Evolutionary conservation across 1,284 basidiomycete species (phyloP), one percentile per base, ranked within the genome.

Genomic region (Singerocomus inundabilis): DNA sequence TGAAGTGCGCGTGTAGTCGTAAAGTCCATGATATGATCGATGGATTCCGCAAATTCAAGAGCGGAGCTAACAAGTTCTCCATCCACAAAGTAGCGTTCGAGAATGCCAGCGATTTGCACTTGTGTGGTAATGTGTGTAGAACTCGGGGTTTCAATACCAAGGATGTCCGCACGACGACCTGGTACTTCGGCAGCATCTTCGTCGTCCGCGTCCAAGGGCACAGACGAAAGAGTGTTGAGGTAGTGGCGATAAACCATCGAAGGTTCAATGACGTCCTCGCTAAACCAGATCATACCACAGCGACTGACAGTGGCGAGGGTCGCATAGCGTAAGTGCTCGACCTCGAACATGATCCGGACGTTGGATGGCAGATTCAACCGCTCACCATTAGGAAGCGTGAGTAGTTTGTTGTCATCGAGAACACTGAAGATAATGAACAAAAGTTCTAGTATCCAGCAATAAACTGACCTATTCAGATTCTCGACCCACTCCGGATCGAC

Each of bases 211-310:
- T 93, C 93, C 58, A 99, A 73, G n/a, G 93, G 83, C 5, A 87
- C 76, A 6, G 83, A 77, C 0, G 85, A 79, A 30, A 98, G 77
- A 0, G 85, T 85, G 43, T 84, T 80, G 40, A 99, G 82, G 64
- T 98, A 96, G 67, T 98, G 84, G 41, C 81, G 81, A 70, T 91
- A 98, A 29, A 98, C 83, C 97, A 99, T 98, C 5, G 79, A 74
- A 3, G 93, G 85, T 55, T 91, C 85, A 29, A 99, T 85, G 42
- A 96, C 87, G 56, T 98, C 94, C 53, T 98, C 93, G 66, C 93
- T 98, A 75, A 99, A 99, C 97, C 97, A 99, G 62, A 99, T 96
- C 97, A 99, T 99, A 69, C 97, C 97, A 68, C 97, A 99, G 49
- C 97, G 95, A 82, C 93, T 97, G 74, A 99, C 98, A 13, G 97